Evolutionary conservation across 495 filamentous ascomycete species (phyloP).

Genomic region (Penicillium tannophilum): DNA sequence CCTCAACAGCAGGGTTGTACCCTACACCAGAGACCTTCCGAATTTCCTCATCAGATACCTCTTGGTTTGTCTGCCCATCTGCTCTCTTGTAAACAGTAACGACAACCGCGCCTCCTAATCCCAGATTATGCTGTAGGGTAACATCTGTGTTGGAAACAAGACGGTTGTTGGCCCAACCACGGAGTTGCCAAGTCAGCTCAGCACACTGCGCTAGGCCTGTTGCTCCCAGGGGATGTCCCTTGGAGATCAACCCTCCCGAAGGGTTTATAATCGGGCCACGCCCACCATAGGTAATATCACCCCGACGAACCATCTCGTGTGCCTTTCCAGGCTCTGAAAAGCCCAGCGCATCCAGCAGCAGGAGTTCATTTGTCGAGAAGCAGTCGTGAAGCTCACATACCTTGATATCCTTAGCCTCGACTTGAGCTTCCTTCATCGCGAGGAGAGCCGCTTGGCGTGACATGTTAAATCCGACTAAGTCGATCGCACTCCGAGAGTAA

Average conservation of each 20-base stretch:
- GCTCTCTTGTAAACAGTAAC: slow-evolving; percentile 77
- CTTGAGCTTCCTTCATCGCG: slow-evolving; percentile 72
- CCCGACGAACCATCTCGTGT: slow-evolving; percentile 82
- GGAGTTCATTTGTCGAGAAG: slow-evolving; percentile 91
- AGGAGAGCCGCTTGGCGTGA: slow-evolving; percentile 64
- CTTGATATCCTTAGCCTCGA: slow-evolving; percentile 66
- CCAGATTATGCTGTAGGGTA: slow-evolving; percentile 84
- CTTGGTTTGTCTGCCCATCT: slow-evolving; percentile 57
- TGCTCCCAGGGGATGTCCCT: slow-evolving; percentile 91
- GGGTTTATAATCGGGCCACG: slow-evolving; percentile 79
- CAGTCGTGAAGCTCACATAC: slow-evolving; percentile 94
- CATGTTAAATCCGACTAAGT: slow-evolving; percentile 87
- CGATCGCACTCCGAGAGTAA: slow-evolving; percentile 76
- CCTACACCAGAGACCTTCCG: slow-evolving; percentile 59
- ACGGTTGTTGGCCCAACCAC: slow-evolving; percentile 93
- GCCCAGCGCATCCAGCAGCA: slow-evolving; percentile 79
- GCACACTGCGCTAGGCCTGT: slow-evolving; percentile 92
- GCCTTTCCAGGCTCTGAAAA: slow-evolving; percentile 77
- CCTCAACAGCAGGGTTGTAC: slow-evolving; percentile 85
- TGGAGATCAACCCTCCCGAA: slow-evolving; percentile 87
- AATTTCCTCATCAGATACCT: slow-evolving; percentile 52
- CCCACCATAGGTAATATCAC: slow-evolving; percentile 91
- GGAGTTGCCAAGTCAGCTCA: slow-evolving; percentile 90
- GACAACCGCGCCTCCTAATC: slow-evolving; percentile 81
- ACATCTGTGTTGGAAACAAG: slow-evolving; percentile 63